Evolutionary conservation across 1,284 basidiomycete species (phyloP).

Genomic region (Austroboletus niveus): DNA sequence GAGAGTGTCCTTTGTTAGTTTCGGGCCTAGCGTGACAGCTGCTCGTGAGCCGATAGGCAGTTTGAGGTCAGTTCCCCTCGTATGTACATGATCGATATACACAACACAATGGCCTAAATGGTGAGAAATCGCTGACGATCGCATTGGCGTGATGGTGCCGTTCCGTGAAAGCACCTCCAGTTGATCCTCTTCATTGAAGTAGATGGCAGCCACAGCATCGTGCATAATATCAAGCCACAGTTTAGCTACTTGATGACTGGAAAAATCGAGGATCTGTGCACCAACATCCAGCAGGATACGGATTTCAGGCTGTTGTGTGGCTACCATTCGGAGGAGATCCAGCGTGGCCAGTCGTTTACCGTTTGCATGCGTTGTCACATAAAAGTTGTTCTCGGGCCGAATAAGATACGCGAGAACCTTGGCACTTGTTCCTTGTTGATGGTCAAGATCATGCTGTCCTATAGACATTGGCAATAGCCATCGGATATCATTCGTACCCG

Average conservation of each 20-base stretch:
- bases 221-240: background rate
- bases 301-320: background rate
- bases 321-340: background rate
- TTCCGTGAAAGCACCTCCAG: background rate
- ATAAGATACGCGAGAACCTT: slow-evolving; percentile 45
- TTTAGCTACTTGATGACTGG: background rate
- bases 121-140: background rate
- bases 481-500: slow-evolving; percentile 8
- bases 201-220: background rate
- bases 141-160: background rate
- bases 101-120: background rate
- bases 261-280: background rate
- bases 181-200: background rate
- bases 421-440: slow-evolving; percentile 24
- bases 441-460: slow-evolving; percentile 10
- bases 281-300: background rate
- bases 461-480: slow-evolving; percentile 7
- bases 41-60: background rate
- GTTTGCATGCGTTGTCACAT: background rate
- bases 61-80: background rate
- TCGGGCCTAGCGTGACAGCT: background rate
- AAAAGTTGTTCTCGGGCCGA: slow-evolving; percentile 5
- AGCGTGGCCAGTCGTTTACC: background rate
- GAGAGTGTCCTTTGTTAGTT: background rate
- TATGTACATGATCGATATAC: background rate